phyloP scores from a whole-genome alignment of 352 stramenopile species.

The Achlya hypogyna region DNA sequence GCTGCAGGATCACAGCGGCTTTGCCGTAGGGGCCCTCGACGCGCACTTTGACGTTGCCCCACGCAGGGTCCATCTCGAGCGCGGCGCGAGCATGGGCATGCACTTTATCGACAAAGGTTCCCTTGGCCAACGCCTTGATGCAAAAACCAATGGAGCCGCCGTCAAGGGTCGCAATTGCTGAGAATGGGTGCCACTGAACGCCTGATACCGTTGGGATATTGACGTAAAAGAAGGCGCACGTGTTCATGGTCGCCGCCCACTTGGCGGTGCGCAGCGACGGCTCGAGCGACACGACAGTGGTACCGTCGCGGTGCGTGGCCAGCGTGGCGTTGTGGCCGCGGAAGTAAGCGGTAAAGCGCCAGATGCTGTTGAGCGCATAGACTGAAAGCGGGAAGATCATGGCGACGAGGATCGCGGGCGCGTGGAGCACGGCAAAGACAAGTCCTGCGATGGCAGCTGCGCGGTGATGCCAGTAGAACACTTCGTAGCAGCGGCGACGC shows the following conservation, averaged over 20 bases:
- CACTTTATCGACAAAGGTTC: slow-evolving; percentile 34
- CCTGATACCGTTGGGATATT: slow-evolving; percentile 47
- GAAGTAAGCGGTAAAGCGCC: not conserved
- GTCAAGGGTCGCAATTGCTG: slow-evolving; percentile 53
- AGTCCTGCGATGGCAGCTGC: slow-evolving; percentile 60
- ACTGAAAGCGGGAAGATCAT: slow-evolving; percentile 48
- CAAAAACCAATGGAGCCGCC: slow-evolving; percentile 70
- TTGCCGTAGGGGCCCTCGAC: slow-evolving; percentile 62
- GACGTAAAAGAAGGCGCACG: slow-evolving; percentile 71
- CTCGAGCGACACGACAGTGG: slow-evolving; percentile 49
- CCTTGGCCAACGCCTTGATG: slow-evolving; percentile 44
- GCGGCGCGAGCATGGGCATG: slow-evolving; percentile 34
- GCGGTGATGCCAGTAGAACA: slow-evolving; percentile 74
- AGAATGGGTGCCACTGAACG: slow-evolving; percentile 75
- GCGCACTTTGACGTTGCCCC: slow-evolving; percentile 27
- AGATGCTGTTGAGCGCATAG: slow-evolving; percentile 31
- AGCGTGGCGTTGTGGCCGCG: not conserved
- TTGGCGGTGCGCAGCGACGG: slow-evolving; percentile 44
- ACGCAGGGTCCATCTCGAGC: not conserved
- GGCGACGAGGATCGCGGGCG: slow-evolving; percentile 35
- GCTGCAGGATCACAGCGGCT: slow-evolving; percentile 44
- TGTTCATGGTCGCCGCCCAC: slow-evolving; percentile 40
- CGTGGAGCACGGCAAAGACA: slow-evolving; percentile 65
- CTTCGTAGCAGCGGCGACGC: slow-evolving; percentile 54
- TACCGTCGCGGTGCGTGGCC: not conserved